phyloP scores from a whole-genome alignment of 2,329 filamentous ascomycete species.

The Fusarium sp. region DNA sequence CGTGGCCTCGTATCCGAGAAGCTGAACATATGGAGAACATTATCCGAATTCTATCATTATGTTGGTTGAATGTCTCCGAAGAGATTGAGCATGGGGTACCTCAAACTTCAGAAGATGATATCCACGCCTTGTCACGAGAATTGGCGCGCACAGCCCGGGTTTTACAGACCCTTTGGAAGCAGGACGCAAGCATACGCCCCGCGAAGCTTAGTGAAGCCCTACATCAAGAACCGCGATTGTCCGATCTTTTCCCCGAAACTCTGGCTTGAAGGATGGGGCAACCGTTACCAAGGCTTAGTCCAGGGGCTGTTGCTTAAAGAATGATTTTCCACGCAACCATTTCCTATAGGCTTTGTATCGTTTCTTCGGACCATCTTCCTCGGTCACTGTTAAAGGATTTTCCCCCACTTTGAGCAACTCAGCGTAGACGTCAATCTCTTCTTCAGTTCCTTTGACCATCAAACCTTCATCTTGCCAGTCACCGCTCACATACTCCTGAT shows the following conservation, averaged over 20 bases:
- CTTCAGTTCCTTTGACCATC: constrained; percentile 63
- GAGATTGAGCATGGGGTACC: constrained; percentile 50
- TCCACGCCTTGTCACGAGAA: constrained; percentile 24
- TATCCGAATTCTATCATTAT: constrained; percentile 70
- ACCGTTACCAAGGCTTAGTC: constrained; percentile 55
- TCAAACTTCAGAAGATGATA: neutral
- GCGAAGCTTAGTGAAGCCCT: constrained; percentile 38
- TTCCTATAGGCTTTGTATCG: constrained; percentile 96
- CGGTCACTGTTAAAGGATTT: constrained; percentile 87
- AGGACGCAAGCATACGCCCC: constrained; percentile 22
- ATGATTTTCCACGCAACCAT: constrained; percentile 93
- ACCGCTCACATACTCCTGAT: constrained; percentile 83
- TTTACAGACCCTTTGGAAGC: constrained; percentile 42
- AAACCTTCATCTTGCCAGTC: constrained; percentile 71
- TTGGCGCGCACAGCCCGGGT: constrained; percentile 38
- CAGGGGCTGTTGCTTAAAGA: constrained; percentile 90
- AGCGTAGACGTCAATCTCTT: constrained; percentile 70
- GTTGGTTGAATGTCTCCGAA: constrained; percentile 70
- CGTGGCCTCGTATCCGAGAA: constrained; percentile 74
- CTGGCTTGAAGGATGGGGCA: neutral
- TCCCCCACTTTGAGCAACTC: constrained; percentile 83
- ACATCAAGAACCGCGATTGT: constrained; percentile 48
- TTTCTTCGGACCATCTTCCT: constrained; percentile 91
- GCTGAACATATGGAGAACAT: constrained; percentile 72
- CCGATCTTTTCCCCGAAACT: constrained; percentile 41